Conservation (phyloP, 2,329 filamentous ascomycete genomes). For the Colletotrichum lindemuthianum region DNA sequence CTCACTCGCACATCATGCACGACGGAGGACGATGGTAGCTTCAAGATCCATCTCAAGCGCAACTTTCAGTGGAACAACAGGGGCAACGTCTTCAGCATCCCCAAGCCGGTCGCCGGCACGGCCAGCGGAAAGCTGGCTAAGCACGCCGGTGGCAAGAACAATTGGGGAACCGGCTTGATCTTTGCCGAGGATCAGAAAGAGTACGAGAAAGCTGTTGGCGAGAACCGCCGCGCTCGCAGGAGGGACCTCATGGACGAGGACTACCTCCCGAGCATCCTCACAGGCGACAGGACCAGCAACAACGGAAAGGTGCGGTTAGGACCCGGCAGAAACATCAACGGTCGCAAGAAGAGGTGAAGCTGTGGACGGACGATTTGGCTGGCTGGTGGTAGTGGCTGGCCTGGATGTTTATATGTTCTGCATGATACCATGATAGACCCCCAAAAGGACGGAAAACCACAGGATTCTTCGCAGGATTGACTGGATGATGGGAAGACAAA, state of each 20-base stretch:
- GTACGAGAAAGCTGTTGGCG: conserved; percentile 72
- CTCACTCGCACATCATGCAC: conserved; percentile 87
- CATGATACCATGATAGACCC: conserved; percentile 37
- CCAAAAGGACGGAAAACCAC: conserved; percentile 7
- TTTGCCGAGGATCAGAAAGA: conserved; percentile 97
- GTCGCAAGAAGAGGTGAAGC: conserved; percentile 20
- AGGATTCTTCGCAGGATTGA: conserved; percentile 3
- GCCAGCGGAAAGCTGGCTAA: conserved; percentile 78
- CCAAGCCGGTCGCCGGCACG: conserved; percentile 85
- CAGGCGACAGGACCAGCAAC: conserved; percentile 74
- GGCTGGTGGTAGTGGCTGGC: background rate
- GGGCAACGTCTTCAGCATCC: conserved; percentile 91
- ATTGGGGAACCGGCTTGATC: conserved; percentile 87
- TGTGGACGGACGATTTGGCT: background rate
- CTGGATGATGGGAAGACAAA: conserved; percentile 15
- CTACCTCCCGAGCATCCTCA: conserved; percentile 86
- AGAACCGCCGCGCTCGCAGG: conserved; percentile 74
- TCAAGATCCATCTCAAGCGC: conserved; percentile 87
- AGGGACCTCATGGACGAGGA: conserved; percentile 95
- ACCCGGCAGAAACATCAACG: conserved; percentile 85
- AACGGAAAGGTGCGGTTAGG: conserved; percentile 81
- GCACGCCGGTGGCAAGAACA: conserved; percentile 77
- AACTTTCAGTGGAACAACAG: conserved; percentile 97
- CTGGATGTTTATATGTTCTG: conserved; percentile 29
- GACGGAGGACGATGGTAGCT: conserved; percentile 82